Conservation (phyloP, 1,139 yeast species). For the Scheffersomyces lignicola region DNA sequence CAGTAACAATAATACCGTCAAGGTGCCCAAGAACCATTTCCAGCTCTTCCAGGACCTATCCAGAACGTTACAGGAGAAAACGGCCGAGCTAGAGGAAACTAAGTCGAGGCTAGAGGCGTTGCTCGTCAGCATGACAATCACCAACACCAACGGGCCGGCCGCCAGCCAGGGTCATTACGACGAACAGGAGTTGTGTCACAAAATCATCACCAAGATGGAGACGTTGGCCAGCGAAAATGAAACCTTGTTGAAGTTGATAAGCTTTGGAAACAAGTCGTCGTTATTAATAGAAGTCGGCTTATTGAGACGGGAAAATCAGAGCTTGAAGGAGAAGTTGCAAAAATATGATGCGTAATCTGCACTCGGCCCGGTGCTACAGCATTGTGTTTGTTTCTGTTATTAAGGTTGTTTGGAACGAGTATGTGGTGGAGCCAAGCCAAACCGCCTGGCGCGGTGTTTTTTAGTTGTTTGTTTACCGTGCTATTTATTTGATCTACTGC, state of each 20-base stretch:
- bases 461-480: no score
- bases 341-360: conserved; percentile 2
- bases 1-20: conserved; percentile 10
- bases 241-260: conserved; percentile 64
- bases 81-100: conserved; percentile 58
- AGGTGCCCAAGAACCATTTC: conserved; percentile 45
- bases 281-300: conserved; percentile 68
- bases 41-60: conserved; percentile 52
- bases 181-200: conserved; percentile 76
- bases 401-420: no score
- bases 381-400: no score
- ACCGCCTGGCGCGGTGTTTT: no score
- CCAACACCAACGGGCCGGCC: conserved; percentile 10
- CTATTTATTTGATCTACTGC: no score
- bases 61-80: conserved; percentile 50
- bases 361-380: no score
- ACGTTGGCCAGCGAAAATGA: conserved; percentile 70
- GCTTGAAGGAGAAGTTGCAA: conserved; percentile 15
- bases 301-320: conserved; percentile 32
- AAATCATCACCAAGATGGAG: conserved; percentile 63
- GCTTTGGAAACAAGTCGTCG: conserved; percentile 72
- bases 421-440: no score
- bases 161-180: conserved; percentile 54
- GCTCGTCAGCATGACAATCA: conserved; percentile 34
- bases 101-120: conserved; percentile 63